A percentile compares a stretch with the other conserved stretches of the same genome.
phyloP scores from a whole-genome alignment of 2,329 filamentous ascomycete species.

The Curvularia hawaiiensis region DNA sequence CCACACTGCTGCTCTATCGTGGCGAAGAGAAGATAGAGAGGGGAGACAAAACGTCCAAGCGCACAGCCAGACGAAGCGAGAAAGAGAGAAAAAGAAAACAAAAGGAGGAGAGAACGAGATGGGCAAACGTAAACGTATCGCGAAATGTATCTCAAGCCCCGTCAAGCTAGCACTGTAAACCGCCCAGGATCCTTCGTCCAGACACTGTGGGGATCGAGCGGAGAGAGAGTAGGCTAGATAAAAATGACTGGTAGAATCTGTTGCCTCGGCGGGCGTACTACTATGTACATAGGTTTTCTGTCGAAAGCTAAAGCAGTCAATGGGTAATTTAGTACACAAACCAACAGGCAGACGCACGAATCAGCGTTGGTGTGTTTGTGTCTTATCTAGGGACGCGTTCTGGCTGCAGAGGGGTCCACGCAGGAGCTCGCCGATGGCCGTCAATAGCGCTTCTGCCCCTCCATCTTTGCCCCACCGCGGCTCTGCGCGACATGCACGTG shows the following conservation, averaged over 20 bases:
- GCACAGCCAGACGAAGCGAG: not conserved
- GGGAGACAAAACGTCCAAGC: not conserved
- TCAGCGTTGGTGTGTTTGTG: conserved; percentile 17
- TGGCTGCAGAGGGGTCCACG: conserved; percentile 18
- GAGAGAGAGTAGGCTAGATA: conserved; percentile 4
- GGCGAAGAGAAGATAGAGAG: not conserved
- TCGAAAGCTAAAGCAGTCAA: conserved; percentile 4
- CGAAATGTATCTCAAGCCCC: not conserved
- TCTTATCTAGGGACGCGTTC: conserved; percentile 23
- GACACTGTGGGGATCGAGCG: not conserved
- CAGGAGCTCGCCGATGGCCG: conserved; percentile 39
- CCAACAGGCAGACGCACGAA: conserved; percentile 18
- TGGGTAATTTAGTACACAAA: not conserved
- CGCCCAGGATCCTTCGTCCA: conserved; percentile 1
- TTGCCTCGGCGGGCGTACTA: not conserved
- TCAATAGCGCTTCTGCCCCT: conserved; percentile 18
- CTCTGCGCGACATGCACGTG: conserved; percentile 9
- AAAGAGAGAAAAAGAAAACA: not conserved
- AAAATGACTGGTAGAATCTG: not conserved
- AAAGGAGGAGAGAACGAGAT: not conserved
- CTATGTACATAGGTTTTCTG: not conserved
- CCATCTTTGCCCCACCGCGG: conserved; percentile 10
- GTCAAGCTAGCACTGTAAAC: not conserved
- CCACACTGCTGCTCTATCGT: not conserved
- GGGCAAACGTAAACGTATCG: not conserved